A percentile compares a stretch with the other conserved stretches of the same genome.
Conservation (phyloP, 1,284 basidiomycete species). For the Sporisorium sorghi region DNA sequence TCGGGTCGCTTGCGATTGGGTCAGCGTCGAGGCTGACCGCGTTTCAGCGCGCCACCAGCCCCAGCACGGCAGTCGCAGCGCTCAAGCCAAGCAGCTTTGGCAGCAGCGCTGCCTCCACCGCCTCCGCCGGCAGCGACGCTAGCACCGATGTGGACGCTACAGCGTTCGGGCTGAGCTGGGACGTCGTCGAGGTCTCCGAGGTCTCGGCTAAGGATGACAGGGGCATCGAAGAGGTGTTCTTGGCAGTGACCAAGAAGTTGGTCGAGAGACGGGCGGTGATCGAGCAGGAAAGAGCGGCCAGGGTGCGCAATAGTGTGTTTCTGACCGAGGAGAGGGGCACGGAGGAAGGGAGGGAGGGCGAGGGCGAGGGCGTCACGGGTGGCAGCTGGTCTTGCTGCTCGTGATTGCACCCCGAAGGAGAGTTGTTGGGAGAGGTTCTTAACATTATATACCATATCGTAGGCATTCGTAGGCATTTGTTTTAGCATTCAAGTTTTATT, state of each 20-base stretch:
- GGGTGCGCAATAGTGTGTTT: constrained; percentile 48
- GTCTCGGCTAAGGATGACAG: constrained; percentile 57
- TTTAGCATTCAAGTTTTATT: no score
- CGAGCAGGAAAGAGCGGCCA: constrained; percentile 26
- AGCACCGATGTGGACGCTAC: constrained; percentile 14
- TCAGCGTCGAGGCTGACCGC: constrained; percentile 35
- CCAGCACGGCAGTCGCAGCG: background rate
- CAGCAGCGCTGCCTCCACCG: constrained; percentile 28
- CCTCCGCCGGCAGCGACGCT: constrained; percentile 25
- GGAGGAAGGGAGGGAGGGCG: no score
- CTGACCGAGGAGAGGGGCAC: constrained; percentile 11
- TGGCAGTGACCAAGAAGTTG: constrained; percentile 53
- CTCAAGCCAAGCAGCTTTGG: constrained; percentile 33
- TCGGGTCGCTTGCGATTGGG: constrained; percentile 65
- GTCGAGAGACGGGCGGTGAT: constrained; percentile 51
- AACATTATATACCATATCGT: background rate
- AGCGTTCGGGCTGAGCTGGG: constrained; percentile 34
- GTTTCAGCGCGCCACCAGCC: constrained; percentile 29
- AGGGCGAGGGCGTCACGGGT: constrained; percentile 13
- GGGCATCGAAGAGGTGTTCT: constrained; percentile 54
- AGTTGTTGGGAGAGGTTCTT: background rate
- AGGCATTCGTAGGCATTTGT: no score
- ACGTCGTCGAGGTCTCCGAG: constrained; percentile 53
- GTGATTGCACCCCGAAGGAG: no score
- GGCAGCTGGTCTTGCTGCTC: constrained; percentile 45